Percentiles rank a stretch among this genome's conserved stretches.
phyloP scores from a whole-genome alignment of 768 basidiomycete genomes.

The Boletus tylopilopsis region DNA sequence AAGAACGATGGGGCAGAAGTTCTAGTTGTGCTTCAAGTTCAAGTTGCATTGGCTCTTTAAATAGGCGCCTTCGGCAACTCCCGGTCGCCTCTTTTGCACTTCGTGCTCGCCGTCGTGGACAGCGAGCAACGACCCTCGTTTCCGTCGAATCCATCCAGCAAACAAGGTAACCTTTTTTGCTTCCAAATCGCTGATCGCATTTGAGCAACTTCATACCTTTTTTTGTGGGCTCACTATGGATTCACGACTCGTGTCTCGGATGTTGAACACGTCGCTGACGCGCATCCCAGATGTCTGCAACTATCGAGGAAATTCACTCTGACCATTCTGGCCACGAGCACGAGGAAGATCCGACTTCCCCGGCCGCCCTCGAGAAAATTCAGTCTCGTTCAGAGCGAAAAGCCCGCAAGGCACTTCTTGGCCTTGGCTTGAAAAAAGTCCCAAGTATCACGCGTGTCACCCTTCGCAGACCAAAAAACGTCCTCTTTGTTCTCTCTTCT shows the following conservation, averaged over 20 bases:
- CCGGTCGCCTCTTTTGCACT: conserved; percentile 14
- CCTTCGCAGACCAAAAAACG: conserved; percentile 91
- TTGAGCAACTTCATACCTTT: background rate
- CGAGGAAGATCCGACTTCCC: conserved; percentile 82
- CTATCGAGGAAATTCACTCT: conserved; percentile 77
- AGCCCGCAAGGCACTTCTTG: conserved; percentile 88
- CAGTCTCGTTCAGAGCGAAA: conserved; percentile 94
- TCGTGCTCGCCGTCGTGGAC: conserved; percentile 31
- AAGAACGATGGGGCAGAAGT: background rate
- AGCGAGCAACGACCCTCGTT: conserved; percentile 30
- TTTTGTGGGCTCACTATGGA: conserved; percentile 24
- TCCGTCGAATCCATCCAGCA: conserved; percentile 7
- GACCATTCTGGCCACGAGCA: conserved; percentile 75
- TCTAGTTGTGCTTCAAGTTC: too few species aligned
- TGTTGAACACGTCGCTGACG: conserved; percentile 29
- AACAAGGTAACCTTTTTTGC: conserved; percentile 17
- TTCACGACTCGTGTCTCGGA: conserved; percentile 25
- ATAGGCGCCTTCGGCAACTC: conserved; percentile 26
- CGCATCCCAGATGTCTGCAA: conserved; percentile 57
- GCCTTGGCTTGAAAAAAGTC: conserved; percentile 90
- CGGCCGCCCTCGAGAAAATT: conserved; percentile 86
- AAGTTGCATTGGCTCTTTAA: background rate
- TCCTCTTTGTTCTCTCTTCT: conserved; percentile 87
- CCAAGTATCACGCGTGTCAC: conserved; percentile 93
- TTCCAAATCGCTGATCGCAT: background rate